Conservation (phyloP, 306 rosid genomes). For the Quercus berberidifolia region DNA sequence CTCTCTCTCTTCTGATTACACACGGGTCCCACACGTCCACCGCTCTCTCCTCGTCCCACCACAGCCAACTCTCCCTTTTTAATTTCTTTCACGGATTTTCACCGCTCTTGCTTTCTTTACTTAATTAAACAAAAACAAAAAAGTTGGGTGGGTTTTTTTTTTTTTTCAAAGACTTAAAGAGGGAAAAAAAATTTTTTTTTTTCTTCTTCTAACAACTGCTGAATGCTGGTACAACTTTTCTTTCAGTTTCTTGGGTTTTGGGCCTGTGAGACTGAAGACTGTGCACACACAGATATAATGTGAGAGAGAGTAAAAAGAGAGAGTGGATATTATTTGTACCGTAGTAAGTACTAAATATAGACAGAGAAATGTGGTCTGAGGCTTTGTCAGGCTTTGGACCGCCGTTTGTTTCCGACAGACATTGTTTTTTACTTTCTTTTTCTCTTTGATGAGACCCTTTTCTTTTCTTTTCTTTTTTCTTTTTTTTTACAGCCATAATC, state of each 20-base stretch:
- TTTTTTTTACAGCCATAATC: neutral
- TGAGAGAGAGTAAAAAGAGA: neutral
- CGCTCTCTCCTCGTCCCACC: conserved; percentile 14
- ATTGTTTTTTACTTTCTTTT: neutral
- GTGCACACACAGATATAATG: neutral
- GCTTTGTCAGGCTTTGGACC: conserved; percentile 3
- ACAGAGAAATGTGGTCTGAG: neutral
- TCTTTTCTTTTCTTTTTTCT: neutral
- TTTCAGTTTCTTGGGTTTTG: neutral
- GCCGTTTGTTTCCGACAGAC: conserved; percentile 1
- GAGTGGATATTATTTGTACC: neutral
- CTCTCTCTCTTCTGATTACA: conserved; percentile 34
- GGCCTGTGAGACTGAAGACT: neutral
- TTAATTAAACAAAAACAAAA: neutral
- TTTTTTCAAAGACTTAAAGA: neutral
- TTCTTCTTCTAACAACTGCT: neutral
- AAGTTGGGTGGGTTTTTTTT: neutral
- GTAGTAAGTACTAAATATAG: neutral
- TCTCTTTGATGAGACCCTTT: too few species aligned
- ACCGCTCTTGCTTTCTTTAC: conserved; percentile 1
- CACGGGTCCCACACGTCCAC: conserved; percentile 50
- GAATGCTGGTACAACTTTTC: neutral
- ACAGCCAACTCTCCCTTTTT: conserved; percentile 11
- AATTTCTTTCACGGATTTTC: conserved; percentile 44
- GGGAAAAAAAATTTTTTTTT: neutral